Evolutionary conservation across 2,329 filamentous ascomycete genomes (phyloP).

Genomic region (Leptographium galeiforme): DNA sequence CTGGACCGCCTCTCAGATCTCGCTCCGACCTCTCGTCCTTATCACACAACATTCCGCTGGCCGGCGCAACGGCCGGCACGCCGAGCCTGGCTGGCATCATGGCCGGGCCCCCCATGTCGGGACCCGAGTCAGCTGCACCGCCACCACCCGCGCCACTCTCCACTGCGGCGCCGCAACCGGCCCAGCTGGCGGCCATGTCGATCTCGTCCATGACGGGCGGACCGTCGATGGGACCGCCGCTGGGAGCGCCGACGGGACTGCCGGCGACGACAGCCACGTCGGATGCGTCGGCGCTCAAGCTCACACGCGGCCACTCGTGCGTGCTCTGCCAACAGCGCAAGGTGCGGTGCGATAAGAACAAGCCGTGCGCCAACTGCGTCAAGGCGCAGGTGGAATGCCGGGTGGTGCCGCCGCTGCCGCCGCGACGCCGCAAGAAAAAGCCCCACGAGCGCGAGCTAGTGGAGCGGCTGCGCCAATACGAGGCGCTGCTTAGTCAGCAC

Average conservation of each 20-base stretch:
- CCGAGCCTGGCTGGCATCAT: background rate
- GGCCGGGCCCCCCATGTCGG: background rate
- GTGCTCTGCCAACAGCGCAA: constrained; percentile 65
- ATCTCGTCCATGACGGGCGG: background rate
- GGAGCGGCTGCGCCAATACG: constrained; percentile 56
- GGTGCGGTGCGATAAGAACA: constrained; percentile 59
- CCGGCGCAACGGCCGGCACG: background rate
- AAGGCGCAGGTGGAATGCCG: constrained; percentile 49
- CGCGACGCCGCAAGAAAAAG: constrained; percentile 45
- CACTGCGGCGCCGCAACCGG: background rate
- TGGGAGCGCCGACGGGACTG: constrained; percentile 5
- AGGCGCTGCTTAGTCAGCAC: constrained; percentile 49
- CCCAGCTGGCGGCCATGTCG: constrained; percentile 12
- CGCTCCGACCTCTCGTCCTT: background rate
- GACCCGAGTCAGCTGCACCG: background rate
- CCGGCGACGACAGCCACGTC: background rate
- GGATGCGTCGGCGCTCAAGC: constrained; percentile 35
- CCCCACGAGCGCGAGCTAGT: constrained; percentile 59
- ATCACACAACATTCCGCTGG: background rate
- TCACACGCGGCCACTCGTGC: constrained; percentile 50
- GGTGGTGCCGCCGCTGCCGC: constrained; percentile 41
- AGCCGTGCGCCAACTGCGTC: constrained; percentile 57
- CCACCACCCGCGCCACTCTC: background rate
- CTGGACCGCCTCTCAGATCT: background rate
- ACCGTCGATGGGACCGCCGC: background rate